Evolutionary conservation across 805 yeast species (phyloP).

Genomic region (Wickerhamomyces mucosus): DNA sequence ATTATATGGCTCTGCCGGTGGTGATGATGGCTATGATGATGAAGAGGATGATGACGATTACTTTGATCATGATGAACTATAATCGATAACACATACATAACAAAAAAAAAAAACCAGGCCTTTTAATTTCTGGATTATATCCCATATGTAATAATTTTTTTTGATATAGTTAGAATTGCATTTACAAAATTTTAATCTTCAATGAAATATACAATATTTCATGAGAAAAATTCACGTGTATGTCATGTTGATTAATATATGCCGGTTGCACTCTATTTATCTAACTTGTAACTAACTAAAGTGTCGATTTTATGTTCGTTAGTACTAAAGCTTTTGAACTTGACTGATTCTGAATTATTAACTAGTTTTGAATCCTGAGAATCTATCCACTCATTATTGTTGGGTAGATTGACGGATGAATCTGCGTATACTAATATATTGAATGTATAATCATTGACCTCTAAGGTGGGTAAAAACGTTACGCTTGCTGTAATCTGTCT

Average conservation of each 20-base stretch:
- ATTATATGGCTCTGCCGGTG: slow-evolving; percentile 55
- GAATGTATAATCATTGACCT: slow-evolving; percentile 59
- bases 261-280: too few relatives aligned
- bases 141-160: too few relatives aligned
- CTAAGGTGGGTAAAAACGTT: slow-evolving; percentile 72
- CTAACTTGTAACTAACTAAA: slow-evolving; percentile 40
- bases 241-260: too few relatives aligned
- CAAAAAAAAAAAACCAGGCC: too few relatives aligned
- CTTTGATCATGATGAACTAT: slow-evolving; percentile 53
- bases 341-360: slow-evolving; percentile 55
- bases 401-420: slow-evolving; percentile 55
- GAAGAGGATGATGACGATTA: slow-evolving; percentile 49
- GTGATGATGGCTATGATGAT: slow-evolving; percentile 34
- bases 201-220: too few relatives aligned
- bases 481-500: slow-evolving; percentile 86
- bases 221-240: too few relatives aligned
- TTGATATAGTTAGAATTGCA: too few relatives aligned
- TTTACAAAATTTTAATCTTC: too few relatives aligned
- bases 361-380: slow-evolving; percentile 47
- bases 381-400: slow-evolving; percentile 66
- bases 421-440: slow-evolving; percentile 80
- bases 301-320: slow-evolving; percentile 64
- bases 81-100: too few relatives aligned
- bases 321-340: slow-evolving; percentile 60
- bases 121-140: too few relatives aligned